Base-by-base conservation (phyloP, 148 eudicot species). In the Chenopodium berlandieri region DNA sequence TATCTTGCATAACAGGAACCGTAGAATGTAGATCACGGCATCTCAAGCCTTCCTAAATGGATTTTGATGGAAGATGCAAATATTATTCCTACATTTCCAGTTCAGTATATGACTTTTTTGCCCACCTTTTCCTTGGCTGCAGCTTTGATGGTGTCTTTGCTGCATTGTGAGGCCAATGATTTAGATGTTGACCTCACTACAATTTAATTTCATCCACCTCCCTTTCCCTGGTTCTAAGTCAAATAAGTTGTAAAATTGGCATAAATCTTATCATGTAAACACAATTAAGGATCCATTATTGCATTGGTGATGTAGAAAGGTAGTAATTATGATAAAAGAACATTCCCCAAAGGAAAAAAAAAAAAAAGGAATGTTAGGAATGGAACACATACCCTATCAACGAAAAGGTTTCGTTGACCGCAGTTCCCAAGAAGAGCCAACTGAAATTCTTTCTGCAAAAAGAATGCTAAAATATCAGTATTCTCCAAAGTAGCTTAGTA, bases 401-500 rank as follows among this genome's bases (percentile, higher is more conserved):
- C 82, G 73, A 88, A 84, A 46, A 88, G 85, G 62, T 85, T 86
- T 19, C 64, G 86, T 72, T 75, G 85, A 22, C 63, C 71, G 17
- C 79, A 76, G 67, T 75, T 82, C 27, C 82, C 83, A 46, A 88
- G 81, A 46, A 88, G 77, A 71, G 88, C 90, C 62, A 80, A 82
- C 74, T 88, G 88, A 82, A 88, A 78, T 52, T 84, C 85, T 68
- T 88, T 88, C 88, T 88, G 86, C 37, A 63, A 76, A 81, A 8
- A 9, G 48, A 63, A 46, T 12, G 25, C 30, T 73, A 70, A 32
- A 40, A 54, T 37, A 54, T 71, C 23, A 80, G 40, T 79, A 10
- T 23, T 7, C 22, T 48, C 32, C 4, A 52, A 19, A 69, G 48
- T 69, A 79, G 25, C 7, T 62, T 27, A 62, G 66, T 62, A 62